Evolutionary conservation across 257 asterid genomes (phyloP).

Genomic region (Mitragyna speciosa): DNA sequence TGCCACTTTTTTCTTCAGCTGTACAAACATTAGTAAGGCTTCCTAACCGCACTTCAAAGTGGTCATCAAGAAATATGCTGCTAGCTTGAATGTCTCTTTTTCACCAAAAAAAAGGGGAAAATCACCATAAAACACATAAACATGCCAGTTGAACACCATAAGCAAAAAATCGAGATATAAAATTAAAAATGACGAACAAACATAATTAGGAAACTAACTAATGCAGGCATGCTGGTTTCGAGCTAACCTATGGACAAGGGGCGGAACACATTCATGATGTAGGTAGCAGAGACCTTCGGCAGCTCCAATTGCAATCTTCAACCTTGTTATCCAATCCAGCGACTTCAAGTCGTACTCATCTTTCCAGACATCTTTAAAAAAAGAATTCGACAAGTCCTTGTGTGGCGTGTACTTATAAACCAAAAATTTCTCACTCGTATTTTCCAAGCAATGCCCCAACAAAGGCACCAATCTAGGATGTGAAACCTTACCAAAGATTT

Average conservation of each 20-base stretch:
- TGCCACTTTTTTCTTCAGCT: background rate
- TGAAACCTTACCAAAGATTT: background rate
- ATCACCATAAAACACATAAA: background rate
- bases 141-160: background rate
- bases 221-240: background rate
- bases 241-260: constrained; percentile 4
- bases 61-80: background rate
- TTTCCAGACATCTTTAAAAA: background rate
- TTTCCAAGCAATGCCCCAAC: background rate
- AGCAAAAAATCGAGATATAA: background rate
- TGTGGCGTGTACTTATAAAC: constrained; percentile 3
- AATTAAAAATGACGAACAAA: too few species aligned
- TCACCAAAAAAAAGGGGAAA: background rate
- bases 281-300: background rate
- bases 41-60: background rate
- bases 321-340: background rate
- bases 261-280: background rate
- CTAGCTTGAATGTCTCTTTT: constrained; percentile 1
- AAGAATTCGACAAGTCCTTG: background rate
- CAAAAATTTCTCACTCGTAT: background rate
- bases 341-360: background rate
- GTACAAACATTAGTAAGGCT: background rate
- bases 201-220: background rate
- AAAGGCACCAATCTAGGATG: background rate
- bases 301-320: background rate